Base-by-base conservation (phyloP, 2,329 filamentous ascomycete genomes). In the Parastagonospora nodorum region DNA sequence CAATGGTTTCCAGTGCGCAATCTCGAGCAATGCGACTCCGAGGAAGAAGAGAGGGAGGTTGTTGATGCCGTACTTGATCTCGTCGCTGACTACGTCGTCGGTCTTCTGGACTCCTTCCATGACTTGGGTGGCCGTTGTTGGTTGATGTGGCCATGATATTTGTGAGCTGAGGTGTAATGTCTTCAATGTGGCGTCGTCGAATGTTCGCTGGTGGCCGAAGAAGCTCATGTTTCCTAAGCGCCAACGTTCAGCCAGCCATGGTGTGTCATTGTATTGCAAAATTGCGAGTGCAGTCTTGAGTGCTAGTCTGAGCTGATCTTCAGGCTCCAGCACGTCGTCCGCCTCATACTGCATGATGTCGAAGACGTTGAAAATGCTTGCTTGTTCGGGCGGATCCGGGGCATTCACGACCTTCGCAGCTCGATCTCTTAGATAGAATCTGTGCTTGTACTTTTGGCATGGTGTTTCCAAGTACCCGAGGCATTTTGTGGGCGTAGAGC, bases 1-100 rank as follows among this genome's bases (percentile, higher is more conserved):
- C 2, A 67, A 49, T 1, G 61, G 51, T 35, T 57, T 57, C 60
- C 64, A 66, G 24, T 65, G 54, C 1, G 57, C 59, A 1, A 68
- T 58, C 33, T 68, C 64, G 3, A 67, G 60, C 2, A 68, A 42
- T 1, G 64, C 65, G 2, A 67, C 53, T 1, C 65, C 65, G 2
- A 67, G 57, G 32, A 53, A 63, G 41, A 66, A 66, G 8, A 68
- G 50, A 0, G 64, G 53, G 1, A 48, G 49, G 14, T 67, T 68
- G 36, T 61, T 61, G 51, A 68, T 66, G 14, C 64, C 62, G 31
- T 51, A 57, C 2, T 35, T 51, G 1, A 58, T 50, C 36, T 64
- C 54, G 24, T 61, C 57, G 9, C 48, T 58, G 16, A 55, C 47
- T 4, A 28, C 11, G 5, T 39, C 9, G 3, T 37, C 44, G 1